A percentile compares a stretch with the other conserved stretches of the same genome.
Evolutionary conservation across 352 stramenopile species (phyloP).

Genomic region (Phytophthora sp.): DNA sequence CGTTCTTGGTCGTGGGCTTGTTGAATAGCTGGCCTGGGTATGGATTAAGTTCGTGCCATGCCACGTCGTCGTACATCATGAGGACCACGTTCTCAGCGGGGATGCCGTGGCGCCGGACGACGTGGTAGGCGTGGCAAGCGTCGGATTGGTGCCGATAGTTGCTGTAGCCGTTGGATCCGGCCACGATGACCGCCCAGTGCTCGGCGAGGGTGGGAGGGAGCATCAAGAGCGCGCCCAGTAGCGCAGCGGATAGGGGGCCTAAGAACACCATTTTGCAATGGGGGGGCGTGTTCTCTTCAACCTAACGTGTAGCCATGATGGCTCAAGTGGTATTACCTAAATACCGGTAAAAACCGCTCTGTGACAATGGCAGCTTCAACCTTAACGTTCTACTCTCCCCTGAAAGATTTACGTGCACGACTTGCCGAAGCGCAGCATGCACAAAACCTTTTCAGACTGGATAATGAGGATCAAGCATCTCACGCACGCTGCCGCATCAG

Average conservation of each 20-base stretch:
- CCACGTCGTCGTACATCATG: conserved; percentile 95
- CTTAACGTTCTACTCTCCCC: no score
- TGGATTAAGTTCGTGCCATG: conserved; percentile 77
- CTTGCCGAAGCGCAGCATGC: no score
- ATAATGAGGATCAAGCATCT: no score
- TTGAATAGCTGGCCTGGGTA: conserved; percentile 92
- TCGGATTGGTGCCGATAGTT: conserved; percentile 94
- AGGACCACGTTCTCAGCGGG: conserved; percentile 89
- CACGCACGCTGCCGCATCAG: no score
- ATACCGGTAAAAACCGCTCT: no score
- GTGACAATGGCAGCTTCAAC: no score
- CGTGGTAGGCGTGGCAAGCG: conserved; percentile 91
- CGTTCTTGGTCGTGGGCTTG: conserved; percentile 59
- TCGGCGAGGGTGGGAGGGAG: conserved; percentile 37
- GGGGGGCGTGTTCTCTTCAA: conserved; percentile 31
- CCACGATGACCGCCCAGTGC: conserved; percentile 93
- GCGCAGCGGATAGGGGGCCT: background rate
- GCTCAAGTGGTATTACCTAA: no score
- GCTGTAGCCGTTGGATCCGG: conserved; percentile 85
- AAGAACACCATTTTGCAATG: conserved; percentile 13
- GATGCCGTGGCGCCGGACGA: conserved; percentile 88
- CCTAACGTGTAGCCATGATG: conserved; percentile 17
- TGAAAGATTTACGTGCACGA: no score
- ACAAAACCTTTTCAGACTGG: no score
- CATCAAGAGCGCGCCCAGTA: conserved; percentile 23